phyloP scores from a whole-genome alignment of 176 grass and related monocot species.

The Eragrostis nindensis region DNA sequence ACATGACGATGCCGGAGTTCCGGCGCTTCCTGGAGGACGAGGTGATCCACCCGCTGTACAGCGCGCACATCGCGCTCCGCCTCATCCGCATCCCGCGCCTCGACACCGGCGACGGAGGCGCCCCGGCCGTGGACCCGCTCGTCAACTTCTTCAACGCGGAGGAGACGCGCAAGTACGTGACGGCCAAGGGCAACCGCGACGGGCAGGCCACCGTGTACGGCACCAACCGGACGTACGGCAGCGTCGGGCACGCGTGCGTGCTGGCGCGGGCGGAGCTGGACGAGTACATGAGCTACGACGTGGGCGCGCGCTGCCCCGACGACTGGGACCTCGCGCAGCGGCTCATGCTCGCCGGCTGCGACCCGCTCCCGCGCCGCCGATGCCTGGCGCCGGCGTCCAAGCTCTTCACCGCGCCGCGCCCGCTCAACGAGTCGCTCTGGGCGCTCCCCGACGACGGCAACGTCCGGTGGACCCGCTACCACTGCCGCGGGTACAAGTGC shows the following conservation, averaged over 20 bases:
- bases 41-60: slow-evolving; percentile 85
- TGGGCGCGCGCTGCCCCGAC: slow-evolving; percentile 63
- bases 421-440: slow-evolving; percentile 73
- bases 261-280: slow-evolving; percentile 62
- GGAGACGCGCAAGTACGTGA: slow-evolving; percentile 76
- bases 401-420: slow-evolving; percentile 52
- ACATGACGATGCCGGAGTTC: slow-evolving; percentile 74
- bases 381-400: slow-evolving; percentile 79
- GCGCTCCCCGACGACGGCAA: slow-evolving; percentile 65
- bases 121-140: slow-evolving; percentile 44
- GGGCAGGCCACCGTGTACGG: slow-evolving; percentile 46
- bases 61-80: slow-evolving; percentile 67
- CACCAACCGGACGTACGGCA: slow-evolving; percentile 54
- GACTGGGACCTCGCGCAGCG: slow-evolving; percentile 84
- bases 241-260: slow-evolving; percentile 60
- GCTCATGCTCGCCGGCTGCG: slow-evolving; percentile 78
- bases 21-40: slow-evolving; percentile 80
- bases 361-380: slow-evolving; percentile 78
- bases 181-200: slow-evolving; percentile 55
- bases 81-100: slow-evolving; percentile 72
- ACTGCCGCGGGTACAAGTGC: slow-evolving; percentile 74
- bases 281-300: slow-evolving; percentile 78
- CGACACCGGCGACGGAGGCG: slow-evolving; percentile 12
- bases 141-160: slow-evolving; percentile 70
- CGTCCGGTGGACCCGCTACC: slow-evolving; percentile 83